Conservation (phyloP, 1,284 basidiomycete species). For the Pascua guehoae region DNA sequence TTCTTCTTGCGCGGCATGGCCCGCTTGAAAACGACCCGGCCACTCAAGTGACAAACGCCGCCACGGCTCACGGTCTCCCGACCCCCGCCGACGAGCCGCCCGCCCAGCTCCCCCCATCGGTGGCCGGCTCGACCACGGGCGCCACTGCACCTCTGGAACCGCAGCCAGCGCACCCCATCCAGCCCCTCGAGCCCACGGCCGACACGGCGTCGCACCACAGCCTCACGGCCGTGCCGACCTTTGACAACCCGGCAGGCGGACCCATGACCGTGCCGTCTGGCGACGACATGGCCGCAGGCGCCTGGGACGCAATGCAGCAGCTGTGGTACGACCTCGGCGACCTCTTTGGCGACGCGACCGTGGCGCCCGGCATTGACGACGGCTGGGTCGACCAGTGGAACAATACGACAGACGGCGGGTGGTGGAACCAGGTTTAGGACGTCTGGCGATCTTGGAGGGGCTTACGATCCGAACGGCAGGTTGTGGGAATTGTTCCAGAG, state of each 20-base stretch:
- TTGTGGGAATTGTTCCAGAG: no score
- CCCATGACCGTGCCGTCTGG: background rate
- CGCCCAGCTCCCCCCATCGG: no score
- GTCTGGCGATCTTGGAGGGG: no score
- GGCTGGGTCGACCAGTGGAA: conserved; percentile 1
- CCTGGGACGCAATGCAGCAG: conserved; percentile 35
- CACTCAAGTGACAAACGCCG: background rate
- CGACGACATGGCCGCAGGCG: conserved; percentile 15
- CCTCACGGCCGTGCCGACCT: background rate
- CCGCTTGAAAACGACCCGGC: conserved; percentile 1
- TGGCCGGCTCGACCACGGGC: no score
- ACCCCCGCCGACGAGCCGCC: no score
- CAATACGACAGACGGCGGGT: no score
- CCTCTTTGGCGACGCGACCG: conserved; percentile 10
- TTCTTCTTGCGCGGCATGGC: conserved; percentile 22
- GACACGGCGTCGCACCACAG: background rate
- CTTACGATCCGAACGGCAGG: no score
- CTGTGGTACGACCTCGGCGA: conserved; percentile 32
- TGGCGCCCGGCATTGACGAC: conserved; percentile 1
- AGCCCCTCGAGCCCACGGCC: background rate
- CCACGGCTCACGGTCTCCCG: no score
- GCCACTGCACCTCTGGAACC: no score
- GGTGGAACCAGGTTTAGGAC: no score
- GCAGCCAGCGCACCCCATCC: background rate
- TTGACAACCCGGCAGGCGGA: background rate